These are phyloP conservation scores for Zygosaccharomyces lentus DNA, from an alignment of 805 yeast genomes.

Conservation along the genomic window DNA sequence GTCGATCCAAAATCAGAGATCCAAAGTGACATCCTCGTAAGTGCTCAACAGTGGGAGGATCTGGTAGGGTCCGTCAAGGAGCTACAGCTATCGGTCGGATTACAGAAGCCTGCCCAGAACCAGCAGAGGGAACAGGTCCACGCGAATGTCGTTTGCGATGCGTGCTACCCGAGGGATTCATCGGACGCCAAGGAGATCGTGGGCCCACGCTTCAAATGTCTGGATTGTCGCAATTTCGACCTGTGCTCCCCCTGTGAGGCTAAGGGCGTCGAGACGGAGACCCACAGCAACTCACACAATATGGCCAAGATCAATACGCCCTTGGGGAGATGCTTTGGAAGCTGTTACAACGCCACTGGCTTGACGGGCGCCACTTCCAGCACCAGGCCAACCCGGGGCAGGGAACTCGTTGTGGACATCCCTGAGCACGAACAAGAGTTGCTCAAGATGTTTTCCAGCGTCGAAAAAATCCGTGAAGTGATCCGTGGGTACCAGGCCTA, in stretches of 20 bases:
- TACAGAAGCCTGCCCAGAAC: slow-evolving; percentile 1
- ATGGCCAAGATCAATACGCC: slow-evolving; percentile 21
- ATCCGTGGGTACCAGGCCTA: slow-evolving; percentile 19
- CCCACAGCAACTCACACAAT: slow-evolving; percentile 21
- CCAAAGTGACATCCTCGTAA: slow-evolving; percentile 12
- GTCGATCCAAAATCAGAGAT: not conserved
- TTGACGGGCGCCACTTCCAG: too few relatives aligned
- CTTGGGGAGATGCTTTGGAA: not conserved
- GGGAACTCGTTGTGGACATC: slow-evolving; percentile 17
- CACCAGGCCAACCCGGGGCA: too few relatives aligned
- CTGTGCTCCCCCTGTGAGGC: slow-evolving; percentile 39
- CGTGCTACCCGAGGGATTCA: slow-evolving; percentile 19
- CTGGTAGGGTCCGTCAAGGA: slow-evolving; percentile 17
- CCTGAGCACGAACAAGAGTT: slow-evolving; percentile 19
- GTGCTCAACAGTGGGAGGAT: slow-evolving; percentile 17
- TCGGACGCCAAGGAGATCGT: slow-evolving; percentile 17
- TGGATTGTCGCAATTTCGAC: slow-evolving; percentile 47
- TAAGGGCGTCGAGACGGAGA: slow-evolving; percentile 13
- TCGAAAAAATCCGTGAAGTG: slow-evolving; percentile 21
- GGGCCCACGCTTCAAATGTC: slow-evolving; percentile 47
- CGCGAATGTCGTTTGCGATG: slow-evolving; percentile 26
- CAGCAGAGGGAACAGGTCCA: slow-evolving; percentile 11
- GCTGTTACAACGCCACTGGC: not conserved
- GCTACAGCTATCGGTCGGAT: slow-evolving; percentile 15
- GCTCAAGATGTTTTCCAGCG: slow-evolving; percentile 25